These are phyloP conservation scores for Epichloe hybrida DNA, from an alignment of 2,329 filamentous ascomycete genomes.

Conservation along the genomic window DNA sequence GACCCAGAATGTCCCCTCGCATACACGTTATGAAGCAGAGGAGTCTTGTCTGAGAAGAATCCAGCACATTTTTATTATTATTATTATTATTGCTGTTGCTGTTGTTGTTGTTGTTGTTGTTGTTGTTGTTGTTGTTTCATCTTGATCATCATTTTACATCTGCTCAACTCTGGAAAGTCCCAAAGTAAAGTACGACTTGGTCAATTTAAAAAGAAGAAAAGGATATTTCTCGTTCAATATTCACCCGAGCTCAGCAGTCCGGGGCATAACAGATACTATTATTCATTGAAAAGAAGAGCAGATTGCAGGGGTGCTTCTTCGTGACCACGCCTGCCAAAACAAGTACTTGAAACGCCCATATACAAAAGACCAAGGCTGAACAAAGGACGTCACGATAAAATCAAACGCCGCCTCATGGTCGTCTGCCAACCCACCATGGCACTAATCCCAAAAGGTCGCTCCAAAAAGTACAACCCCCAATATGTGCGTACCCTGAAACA, in stretches of 20 bases:
- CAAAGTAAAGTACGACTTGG: no score
- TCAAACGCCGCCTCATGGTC: neutral
- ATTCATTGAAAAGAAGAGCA: neutral
- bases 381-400: neutral
- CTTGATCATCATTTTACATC: no score
- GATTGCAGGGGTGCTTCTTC: neutral
- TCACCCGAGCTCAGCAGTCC: neutral
- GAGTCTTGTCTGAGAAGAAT: neutral
- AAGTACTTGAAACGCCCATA: no score
- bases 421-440: neutral
- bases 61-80: neutral
- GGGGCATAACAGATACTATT: neutral
- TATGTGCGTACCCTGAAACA: neutral
- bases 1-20: conserved; percentile 44
- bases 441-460: neutral
- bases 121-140: no score
- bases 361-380: no score
- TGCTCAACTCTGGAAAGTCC: no score
- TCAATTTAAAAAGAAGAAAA: neutral
- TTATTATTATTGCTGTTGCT: no score
- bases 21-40: conserved; percentile 34
- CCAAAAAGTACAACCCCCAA: neutral
- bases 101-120: no score
- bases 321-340: neutral
- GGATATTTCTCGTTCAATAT: neutral